phyloP scores from a whole-genome alignment of 257 asterid genomes.

The Osmanthus fragrans region DNA sequence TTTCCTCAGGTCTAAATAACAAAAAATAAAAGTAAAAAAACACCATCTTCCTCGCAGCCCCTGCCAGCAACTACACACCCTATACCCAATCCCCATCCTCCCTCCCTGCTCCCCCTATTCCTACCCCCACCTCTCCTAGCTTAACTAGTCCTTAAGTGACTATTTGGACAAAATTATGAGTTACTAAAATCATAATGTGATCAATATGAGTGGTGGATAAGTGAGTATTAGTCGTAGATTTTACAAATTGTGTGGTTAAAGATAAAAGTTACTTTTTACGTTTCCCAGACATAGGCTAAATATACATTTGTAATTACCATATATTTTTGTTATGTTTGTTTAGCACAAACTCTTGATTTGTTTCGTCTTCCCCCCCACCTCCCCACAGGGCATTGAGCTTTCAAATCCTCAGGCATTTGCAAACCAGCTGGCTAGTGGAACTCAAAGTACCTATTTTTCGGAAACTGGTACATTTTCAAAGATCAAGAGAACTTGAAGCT shows the following conservation, averaged over 20 bases:
- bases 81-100: no score
- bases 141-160: background rate
- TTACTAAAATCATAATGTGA: no score
- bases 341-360: background rate
- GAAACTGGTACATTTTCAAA: slow-evolving; percentile 91
- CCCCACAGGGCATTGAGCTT: slow-evolving; percentile 82
- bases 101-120: no score
- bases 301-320: background rate
- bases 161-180: no score
- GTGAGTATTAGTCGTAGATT: no score
- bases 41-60: background rate
- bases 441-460: slow-evolving; percentile 90
- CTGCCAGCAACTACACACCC: background rate
- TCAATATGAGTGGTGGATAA: no score
- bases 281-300: no score
- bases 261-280: no score
- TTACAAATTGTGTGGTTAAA: no score
- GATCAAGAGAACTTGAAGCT: slow-evolving; percentile 64
- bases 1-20: background rate
- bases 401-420: slow-evolving; percentile 83
- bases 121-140: background rate
- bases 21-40: no score
- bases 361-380: background rate
- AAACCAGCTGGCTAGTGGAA: slow-evolving; percentile 79
- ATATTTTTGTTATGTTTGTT: background rate